Percentiles rank a stretch among this genome's conserved stretches.
These are phyloP conservation scores for Hura crepitans DNA, from an alignment of 441 rosid genomes.

Conservation along the genomic window DNA sequence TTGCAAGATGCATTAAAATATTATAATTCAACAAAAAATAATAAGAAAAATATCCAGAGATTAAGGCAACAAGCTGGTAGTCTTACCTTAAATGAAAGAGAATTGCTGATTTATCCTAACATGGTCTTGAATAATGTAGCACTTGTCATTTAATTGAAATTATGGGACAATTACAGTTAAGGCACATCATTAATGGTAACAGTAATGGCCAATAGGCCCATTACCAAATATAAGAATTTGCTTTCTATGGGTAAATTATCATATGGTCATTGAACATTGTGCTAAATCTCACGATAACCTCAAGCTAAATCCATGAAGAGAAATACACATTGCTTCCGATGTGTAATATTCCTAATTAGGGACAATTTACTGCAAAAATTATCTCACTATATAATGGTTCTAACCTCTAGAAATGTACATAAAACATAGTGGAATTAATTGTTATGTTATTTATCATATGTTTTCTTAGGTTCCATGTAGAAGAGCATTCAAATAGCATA, in stretches of 20 bases:
- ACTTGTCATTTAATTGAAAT: too few relatives aligned
- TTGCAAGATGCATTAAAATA: too few relatives aligned
- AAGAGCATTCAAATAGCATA: conserved; percentile 14
- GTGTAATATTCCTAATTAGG: neutral
- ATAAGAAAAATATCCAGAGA: too few relatives aligned
- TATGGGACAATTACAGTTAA: too few relatives aligned
- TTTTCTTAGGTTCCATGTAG: conserved; percentile 2
- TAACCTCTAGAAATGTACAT: neutral
- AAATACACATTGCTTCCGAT: neutral
- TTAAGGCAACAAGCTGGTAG: too few relatives aligned
- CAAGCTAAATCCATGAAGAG: neutral
- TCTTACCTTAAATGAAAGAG: too few relatives aligned
- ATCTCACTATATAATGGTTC: neutral
- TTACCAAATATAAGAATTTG: neutral
- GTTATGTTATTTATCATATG: neutral
- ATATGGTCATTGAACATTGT: neutral
- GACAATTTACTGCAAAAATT: neutral
- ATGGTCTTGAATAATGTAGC: too few relatives aligned
- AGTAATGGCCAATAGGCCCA: neutral
- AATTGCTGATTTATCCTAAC: too few relatives aligned
- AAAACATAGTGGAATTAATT: neutral
- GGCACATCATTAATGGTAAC: neutral
- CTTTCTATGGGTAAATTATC: neutral
- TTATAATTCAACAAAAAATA: too few relatives aligned
- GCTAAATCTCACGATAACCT: neutral